phyloP scores from a whole-genome alignment of 2,329 filamentous ascomycete genomes.

The Penicillium sumatraense region DNA sequence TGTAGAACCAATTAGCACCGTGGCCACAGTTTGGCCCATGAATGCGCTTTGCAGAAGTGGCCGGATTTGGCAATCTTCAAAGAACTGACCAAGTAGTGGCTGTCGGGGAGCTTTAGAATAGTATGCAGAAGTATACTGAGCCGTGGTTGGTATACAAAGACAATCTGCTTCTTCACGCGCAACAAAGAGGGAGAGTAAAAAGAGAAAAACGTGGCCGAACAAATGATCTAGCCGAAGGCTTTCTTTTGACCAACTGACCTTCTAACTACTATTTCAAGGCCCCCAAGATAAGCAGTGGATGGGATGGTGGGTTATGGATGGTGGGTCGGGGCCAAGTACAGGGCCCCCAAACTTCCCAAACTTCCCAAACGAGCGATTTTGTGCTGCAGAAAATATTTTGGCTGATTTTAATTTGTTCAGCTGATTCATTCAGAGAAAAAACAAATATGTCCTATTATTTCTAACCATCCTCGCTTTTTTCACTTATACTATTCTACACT shows the following conservation, averaged over 20 bases:
- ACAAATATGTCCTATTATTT: too few species aligned
- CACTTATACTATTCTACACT: background rate
- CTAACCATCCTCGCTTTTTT: background rate
- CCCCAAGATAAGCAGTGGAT: background rate
- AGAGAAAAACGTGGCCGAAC: background rate
- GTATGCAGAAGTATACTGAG: background rate
- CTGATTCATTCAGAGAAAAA: background rate
- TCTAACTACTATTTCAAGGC: background rate
- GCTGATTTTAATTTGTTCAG: background rate
- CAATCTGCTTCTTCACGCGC: background rate
- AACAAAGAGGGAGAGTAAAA: background rate
- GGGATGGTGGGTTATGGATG: too few species aligned
- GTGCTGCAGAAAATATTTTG: background rate
- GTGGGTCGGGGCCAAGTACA: background rate
- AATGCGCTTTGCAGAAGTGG: background rate
- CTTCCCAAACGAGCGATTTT: background rate
- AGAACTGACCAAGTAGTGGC: background rate
- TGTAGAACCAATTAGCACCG: background rate
- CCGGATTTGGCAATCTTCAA: background rate
- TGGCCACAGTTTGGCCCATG: background rate
- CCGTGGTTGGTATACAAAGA: background rate
- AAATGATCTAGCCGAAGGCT: background rate
- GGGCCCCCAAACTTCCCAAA: background rate
- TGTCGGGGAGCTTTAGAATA: background rate
- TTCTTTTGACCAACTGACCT: background rate